Evolutionary conservation across 2,329 filamentous ascomycete genomes (phyloP), one percentile per base, ranked within the genome.

Genomic region (Thermomyces lanuginosus): DNA sequence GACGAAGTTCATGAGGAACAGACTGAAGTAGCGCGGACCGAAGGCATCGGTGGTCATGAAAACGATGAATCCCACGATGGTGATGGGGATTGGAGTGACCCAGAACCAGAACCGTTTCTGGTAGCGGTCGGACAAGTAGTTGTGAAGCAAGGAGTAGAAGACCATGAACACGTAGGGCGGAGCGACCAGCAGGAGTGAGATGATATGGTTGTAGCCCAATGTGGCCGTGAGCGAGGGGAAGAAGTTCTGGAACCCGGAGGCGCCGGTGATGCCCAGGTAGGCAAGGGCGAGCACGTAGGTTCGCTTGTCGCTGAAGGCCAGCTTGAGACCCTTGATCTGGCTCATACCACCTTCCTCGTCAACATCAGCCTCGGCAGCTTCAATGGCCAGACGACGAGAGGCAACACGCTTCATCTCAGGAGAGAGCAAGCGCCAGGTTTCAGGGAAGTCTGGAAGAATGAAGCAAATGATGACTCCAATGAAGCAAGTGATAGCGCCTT

Each of bases 1-100:
- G 30, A 69, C 56, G 36, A 69, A 66, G 35, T 59, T 57, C 51
- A 68, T 62, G 20, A 68, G 46, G 52, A 69, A 69, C 31, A 68
- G 49, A 13, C 56, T 58, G 45, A 68, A 62, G 48, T 69, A 72
- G 10, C 61, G 56, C 0, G 64, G 55, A 0, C 61, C 65, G 29
- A 70, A 69, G 16, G 39, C 39, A 6, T 54, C 40, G 4, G 58
- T 61, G 4, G 57, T 58, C 60, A 69, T 68, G 48, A 67, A 69
- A 29, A 69, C 48, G 22, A 66, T 40, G 30, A 60, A 64, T 5
- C 64, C 65, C 14, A 60, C 35, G 17, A 67, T 60, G 7, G 58
- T 57, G 34, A 68, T 45, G 2, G 58, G 55, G 16, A 67, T 59
- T 0, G 65, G 64, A 34, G 66, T 63, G 16, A 61, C 36, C 43